Conservation (phyloP, 2,329 filamentous ascomycete species). For the Periconia macrospinosa region DNA sequence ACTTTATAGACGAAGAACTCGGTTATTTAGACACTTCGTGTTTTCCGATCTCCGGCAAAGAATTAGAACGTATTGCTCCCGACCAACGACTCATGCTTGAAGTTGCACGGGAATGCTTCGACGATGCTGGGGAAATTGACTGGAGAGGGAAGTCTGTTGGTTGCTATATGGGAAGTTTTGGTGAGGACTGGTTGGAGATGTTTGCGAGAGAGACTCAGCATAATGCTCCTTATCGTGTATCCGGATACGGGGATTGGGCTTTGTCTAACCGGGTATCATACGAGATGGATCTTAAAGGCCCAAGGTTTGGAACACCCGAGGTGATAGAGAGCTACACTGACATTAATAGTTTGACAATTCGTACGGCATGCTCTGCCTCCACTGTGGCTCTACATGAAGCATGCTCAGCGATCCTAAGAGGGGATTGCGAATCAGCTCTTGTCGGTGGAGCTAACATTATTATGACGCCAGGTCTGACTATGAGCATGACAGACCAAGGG, state of each 20-base stretch:
- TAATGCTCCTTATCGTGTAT: slow-evolving; percentile 10
- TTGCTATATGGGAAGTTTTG: slow-evolving; percentile 31
- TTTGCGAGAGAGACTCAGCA: not conserved
- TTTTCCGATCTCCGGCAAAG: slow-evolving; percentile 13
- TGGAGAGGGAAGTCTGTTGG: slow-evolving; percentile 34
- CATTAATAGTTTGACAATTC: slow-evolving; percentile 36
- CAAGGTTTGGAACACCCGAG: no score
- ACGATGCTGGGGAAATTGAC: slow-evolving; percentile 28
- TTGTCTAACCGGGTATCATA: slow-evolving; percentile 30
- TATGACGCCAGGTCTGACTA: slow-evolving; percentile 16
- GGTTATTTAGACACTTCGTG: slow-evolving; percentile 15
- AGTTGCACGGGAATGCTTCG: slow-evolving; percentile 38
- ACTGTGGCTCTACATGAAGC: slow-evolving; percentile 29
- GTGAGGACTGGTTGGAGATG: slow-evolving; percentile 22
- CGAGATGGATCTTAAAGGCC: slow-evolving; percentile 22
- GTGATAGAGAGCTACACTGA: no score
- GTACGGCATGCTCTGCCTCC: slow-evolving; percentile 41
- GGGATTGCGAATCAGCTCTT: slow-evolving; percentile 15
- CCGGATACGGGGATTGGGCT: slow-evolving; percentile 16
- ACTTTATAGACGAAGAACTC: slow-evolving; percentile 18
- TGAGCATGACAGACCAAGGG: slow-evolving; percentile 10
- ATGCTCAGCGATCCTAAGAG: slow-evolving; percentile 8
- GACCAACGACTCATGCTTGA: slow-evolving; percentile 31
- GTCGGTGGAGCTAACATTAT: slow-evolving; percentile 25
- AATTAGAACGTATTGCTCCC: slow-evolving; percentile 19